Percentiles rank a stretch among this genome's conserved stretches.
These are phyloP conservation scores for Rugonectria rugulosa DNA, from an alignment of 2,329 filamentous ascomycete species.

Conservation along the genomic window DNA sequence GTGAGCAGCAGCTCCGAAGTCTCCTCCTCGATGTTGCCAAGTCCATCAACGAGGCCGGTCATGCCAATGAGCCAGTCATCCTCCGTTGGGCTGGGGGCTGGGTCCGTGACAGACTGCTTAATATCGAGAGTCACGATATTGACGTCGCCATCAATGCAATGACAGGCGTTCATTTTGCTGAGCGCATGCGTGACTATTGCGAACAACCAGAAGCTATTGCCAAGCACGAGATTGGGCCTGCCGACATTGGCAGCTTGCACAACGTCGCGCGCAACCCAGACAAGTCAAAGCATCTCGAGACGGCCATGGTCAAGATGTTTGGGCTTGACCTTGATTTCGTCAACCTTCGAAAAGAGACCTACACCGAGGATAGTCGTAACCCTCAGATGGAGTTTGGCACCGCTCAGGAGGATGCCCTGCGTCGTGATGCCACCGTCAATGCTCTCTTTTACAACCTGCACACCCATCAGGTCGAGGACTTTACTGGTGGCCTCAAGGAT, in stretches of 20 bases:
- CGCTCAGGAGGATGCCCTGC: constrained; percentile 85
- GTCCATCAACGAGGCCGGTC: constrained; percentile 59
- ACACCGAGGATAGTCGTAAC: constrained; percentile 87
- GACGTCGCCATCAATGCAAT: constrained; percentile 86
- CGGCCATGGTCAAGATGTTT: constrained; percentile 84
- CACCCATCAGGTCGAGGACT: constrained; percentile 81
- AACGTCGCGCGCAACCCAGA: constrained; percentile 93
- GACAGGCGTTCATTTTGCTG: constrained; percentile 81
- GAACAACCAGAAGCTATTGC: constrained; percentile 64
- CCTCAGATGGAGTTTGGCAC: constrained; percentile 95
- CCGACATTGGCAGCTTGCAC: constrained; percentile 78
- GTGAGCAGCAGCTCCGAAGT: constrained; percentile 75
- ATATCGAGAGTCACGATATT: constrained; percentile 78
- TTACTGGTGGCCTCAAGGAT: constrained; percentile 80
- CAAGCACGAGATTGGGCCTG: constrained; percentile 64
- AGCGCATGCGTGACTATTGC: constrained; percentile 73
- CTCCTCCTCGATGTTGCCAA: constrained; percentile 84
- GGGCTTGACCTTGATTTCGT: constrained; percentile 93
- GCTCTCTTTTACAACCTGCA: constrained; percentile 95
- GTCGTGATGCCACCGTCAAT: constrained; percentile 93
- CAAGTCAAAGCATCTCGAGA: constrained; percentile 96
- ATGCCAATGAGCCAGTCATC: constrained; percentile 62
- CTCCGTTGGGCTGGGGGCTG: constrained; percentile 86
- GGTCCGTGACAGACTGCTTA: constrained; percentile 85
- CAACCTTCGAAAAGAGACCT: constrained; percentile 91